phyloP scores from a whole-genome alignment of 164 flowering plant genomes.

The Euptelea pleiosperma region DNA sequence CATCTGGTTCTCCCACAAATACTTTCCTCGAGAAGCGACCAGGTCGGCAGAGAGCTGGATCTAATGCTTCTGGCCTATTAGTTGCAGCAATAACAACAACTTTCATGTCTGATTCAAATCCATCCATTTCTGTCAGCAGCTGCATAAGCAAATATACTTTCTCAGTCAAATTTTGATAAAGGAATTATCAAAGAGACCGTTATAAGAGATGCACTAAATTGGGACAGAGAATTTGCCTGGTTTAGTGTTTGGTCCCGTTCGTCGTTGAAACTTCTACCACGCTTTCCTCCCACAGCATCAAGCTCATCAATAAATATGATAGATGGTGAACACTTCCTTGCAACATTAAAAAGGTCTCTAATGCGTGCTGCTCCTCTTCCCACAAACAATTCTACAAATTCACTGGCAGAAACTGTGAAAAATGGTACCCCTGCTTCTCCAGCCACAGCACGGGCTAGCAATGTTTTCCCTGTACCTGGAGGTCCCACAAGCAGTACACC shows the following conservation, averaged over 20 bases:
- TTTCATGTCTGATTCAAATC: slow-evolving; percentile 87
- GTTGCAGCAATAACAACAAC: slow-evolving; percentile 94
- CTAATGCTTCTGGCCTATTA: slow-evolving; percentile 93
- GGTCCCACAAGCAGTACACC: slow-evolving; percentile 94
- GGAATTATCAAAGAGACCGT: background rate
- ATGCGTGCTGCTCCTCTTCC: slow-evolving; percentile 99
- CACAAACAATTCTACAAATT: slow-evolving; percentile 96
- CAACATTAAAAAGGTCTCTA: slow-evolving; percentile 80
- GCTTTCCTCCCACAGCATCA: slow-evolving; percentile 97
- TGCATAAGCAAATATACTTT: slow-evolving; percentile 29
- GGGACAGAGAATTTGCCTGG: slow-evolving; percentile 48
- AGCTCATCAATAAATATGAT: slow-evolving; percentile 97
- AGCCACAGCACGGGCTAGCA: slow-evolving; percentile 97
- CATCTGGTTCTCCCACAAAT: slow-evolving; percentile 89
- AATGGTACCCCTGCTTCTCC: slow-evolving; percentile 99
- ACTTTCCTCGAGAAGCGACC: slow-evolving; percentile 98
- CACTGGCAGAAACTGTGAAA: slow-evolving; percentile 93
- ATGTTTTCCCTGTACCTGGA: slow-evolving; percentile 98
- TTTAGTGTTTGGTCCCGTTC: slow-evolving; percentile 96
- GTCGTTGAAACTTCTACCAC: slow-evolving; percentile 97
- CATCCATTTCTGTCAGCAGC: slow-evolving; percentile 99
- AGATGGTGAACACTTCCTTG: slow-evolving; percentile 87
- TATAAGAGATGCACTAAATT: slow-evolving; percentile 5
- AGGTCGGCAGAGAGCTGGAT: slow-evolving; percentile 92
- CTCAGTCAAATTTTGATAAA: background rate